phyloP scores from a whole-genome alignment of 2,329 filamentous ascomycete species.

The Aspergillus candidus region DNA sequence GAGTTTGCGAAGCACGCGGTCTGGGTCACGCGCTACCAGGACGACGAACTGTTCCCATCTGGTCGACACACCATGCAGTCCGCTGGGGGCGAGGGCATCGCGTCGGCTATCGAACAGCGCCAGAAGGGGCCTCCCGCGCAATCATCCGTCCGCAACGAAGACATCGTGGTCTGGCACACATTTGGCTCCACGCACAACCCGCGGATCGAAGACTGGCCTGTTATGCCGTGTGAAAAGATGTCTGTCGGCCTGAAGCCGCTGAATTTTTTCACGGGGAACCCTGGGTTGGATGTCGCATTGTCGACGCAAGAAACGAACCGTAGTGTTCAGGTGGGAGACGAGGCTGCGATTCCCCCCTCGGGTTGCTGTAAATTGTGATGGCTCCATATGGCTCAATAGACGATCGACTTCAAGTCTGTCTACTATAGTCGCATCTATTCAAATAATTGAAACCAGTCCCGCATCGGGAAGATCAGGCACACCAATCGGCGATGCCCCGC shows the following conservation, averaged over 20 bases:
- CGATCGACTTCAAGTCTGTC: too few species aligned
- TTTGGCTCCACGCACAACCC: constrained; percentile 40
- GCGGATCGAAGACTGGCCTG: constrained; percentile 36
- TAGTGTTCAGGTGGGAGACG: constrained; percentile 3
- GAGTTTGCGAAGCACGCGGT: constrained; percentile 48
- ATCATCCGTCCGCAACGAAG: constrained; percentile 26
- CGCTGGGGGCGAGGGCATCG: constrained; percentile 19
- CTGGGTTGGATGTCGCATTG: constrained; percentile 8
- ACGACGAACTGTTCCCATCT: constrained; percentile 45
- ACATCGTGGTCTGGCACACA: constrained; percentile 32
- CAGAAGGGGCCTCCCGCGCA: constrained; percentile 28
- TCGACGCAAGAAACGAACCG: constrained; percentile 5
- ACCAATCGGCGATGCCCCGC: too few species aligned
- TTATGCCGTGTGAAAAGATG: constrained; percentile 29
- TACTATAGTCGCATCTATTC: constrained; percentile 5
- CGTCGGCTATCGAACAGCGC: constrained; percentile 14
- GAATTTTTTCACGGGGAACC: constrained; percentile 10
- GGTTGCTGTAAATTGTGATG: constrained; percentile 2
- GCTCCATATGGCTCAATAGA: too few species aligned
- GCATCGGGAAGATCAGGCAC: too few species aligned
- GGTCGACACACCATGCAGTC: constrained; percentile 49
- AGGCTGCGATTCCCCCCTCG: not conserved
- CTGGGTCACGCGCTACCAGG: constrained; percentile 48
- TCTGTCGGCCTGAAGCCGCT: constrained; percentile 7
- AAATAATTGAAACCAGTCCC: not conserved